These are phyloP conservation scores for Fusarium algeriense DNA, from an alignment of 2,329 filamentous ascomycete genomes.

Conservation along the genomic window DNA sequence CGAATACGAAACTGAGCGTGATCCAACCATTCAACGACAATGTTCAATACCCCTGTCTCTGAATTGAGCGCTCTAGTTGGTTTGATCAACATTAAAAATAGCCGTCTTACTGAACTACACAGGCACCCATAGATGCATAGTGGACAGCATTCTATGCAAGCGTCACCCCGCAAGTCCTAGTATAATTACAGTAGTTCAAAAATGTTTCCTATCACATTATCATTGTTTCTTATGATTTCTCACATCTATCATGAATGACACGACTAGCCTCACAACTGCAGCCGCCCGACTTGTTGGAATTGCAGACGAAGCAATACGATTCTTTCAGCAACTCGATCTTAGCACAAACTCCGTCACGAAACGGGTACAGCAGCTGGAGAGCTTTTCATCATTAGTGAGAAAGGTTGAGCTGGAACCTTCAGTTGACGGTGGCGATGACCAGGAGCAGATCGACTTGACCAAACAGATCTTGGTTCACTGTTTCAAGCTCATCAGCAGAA, in stretches of 20 bases:
- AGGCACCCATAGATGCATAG: neutral
- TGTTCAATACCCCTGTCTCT: neutral
- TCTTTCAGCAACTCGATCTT: neutral
- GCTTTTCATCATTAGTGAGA: neutral
- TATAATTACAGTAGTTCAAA: neutral
- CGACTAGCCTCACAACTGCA: neutral
- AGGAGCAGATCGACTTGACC: neutral
- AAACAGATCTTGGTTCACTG: slow-evolving; percentile 4
- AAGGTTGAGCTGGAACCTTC: neutral
- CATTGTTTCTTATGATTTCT: neutral
- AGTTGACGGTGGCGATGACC: neutral
- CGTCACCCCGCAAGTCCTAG: neutral
- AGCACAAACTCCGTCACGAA: neutral
- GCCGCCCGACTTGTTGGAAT: slow-evolving; percentile 11
- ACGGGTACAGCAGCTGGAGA: neutral
- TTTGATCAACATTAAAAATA: slow-evolving; percentile 8
- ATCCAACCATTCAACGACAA: neutral
- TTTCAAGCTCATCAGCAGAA: neutral
- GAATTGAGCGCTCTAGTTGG: neutral
- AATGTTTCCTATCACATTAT: neutral
- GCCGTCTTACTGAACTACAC: neutral
- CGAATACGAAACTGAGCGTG: slow-evolving; percentile 5
- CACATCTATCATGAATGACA: neutral
- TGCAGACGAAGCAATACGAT: slow-evolving; percentile 9
- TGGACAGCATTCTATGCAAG: neutral